A percentile compares a stretch with the other conserved stretches of the same genome.
Evolutionary conservation across 192 early-diverging fungal species (phyloP).

Genomic region (Phlyctochytrium planicorne): DNA sequence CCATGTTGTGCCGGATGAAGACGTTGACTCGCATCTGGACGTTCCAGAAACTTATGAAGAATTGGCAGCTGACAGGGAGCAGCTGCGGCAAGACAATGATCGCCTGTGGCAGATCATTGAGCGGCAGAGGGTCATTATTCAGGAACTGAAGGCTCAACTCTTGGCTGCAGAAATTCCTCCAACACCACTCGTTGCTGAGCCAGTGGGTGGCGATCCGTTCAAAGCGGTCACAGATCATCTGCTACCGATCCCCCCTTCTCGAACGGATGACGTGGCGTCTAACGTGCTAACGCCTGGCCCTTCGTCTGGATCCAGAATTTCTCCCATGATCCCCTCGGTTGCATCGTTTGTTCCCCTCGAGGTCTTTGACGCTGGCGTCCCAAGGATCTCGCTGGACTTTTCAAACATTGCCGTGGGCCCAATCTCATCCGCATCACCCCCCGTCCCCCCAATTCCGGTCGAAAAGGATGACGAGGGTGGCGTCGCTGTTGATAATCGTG

Average conservation of each 20-base stretch:
- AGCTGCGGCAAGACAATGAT: constrained; percentile 76
- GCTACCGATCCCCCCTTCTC: too few relatives aligned
- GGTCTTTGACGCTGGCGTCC: not conserved
- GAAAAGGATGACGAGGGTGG: too few relatives aligned
- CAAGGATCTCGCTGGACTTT: not conserved
- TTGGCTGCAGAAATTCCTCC: not conserved
- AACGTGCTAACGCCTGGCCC: too few relatives aligned
- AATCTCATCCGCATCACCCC: too few relatives aligned
- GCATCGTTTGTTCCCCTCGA: not conserved
- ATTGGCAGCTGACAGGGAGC: constrained; percentile 51
- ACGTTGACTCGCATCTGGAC: too few relatives aligned
- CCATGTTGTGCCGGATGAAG: too few relatives aligned
- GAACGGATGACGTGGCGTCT: too few relatives aligned
- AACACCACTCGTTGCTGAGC: not conserved
- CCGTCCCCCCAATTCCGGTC: too few relatives aligned
- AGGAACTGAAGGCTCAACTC: constrained; percentile 53
- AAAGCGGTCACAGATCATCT: not conserved
- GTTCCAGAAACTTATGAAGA: not conserved
- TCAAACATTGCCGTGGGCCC: not conserved
- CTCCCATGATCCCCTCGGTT: not conserved
- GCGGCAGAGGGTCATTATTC: constrained; percentile 82
- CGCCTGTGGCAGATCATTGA: constrained; percentile 92
- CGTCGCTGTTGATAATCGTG: too few relatives aligned
- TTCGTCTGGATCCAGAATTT: too few relatives aligned
- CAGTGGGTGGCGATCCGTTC: not conserved